Base-by-base conservation (phyloP, 75 land plant species). In the Isoetes taiwanensis region DNA sequence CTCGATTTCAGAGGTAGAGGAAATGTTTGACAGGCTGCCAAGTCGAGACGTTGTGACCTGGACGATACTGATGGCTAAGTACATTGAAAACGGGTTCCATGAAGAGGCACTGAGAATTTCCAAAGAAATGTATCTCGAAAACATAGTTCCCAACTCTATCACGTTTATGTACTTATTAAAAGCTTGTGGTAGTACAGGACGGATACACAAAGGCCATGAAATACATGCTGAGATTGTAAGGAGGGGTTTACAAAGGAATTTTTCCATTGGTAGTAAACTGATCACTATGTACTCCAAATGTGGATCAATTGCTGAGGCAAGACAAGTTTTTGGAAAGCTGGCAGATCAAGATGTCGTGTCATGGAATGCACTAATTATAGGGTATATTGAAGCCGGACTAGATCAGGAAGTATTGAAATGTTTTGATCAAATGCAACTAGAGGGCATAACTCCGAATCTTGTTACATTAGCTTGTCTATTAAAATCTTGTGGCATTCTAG, bases 11-110 rank as follows among this genome's bases (percentile, higher is more conserved):
- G 68, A 64, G 29, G 71, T 69, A 19, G 23, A 60, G 14, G 41
- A 61, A 8, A 56, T 77, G 0, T 77, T 52, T 24, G 10, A 12
- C 20, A 32, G 33, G n/a, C 35, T 72, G 26, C 8, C 27, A 9
- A 48, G 41, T 29, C 24, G 12, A 21, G 79, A 77, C 62, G 61
- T 31, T 25, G 65, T 56, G 1, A 46, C 68, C 38, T 35, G 34
- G 16, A 77, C 71, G 61, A 40, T 75, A 19, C 50, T 77, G 34
- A 53, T 77, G 34, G 17, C 62, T 37, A 72, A 64, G 20, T 72
- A 46, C 30, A 29, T 67, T 41, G 52, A 21, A 9, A 68, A 72
- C 59, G 4, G 31, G 28, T 55, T 17, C 28, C 64, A 63, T 21
- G 43, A 55, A 17, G 69, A 61, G 27, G 79, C 72, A 2, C 4